Evolutionary conservation across 2,329 filamentous ascomycete genomes (phyloP).

Genomic region (Calonectria naviculata): DNA sequence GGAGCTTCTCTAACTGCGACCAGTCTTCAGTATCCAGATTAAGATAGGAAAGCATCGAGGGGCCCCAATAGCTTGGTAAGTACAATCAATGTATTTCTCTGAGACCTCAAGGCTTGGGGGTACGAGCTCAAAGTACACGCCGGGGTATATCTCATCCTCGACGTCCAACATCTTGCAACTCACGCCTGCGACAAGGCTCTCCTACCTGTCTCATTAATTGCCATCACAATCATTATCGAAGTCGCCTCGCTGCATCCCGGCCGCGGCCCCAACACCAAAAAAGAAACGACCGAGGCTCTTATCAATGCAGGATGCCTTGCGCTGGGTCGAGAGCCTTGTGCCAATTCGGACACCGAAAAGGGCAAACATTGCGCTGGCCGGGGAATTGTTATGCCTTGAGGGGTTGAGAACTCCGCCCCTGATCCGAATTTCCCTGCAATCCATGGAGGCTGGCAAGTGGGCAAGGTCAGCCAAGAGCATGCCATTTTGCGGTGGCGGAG

Average conservation of each 20-base stretch:
- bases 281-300: constrained; percentile 14
- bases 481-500: constrained; percentile 72
- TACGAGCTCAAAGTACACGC: constrained; percentile 75
- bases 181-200: constrained; percentile 59
- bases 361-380: constrained; percentile 70
- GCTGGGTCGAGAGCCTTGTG: constrained; percentile 68
- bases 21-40: background rate
- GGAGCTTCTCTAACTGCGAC: constrained; percentile 5
- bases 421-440: constrained; percentile 53
- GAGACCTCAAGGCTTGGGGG: constrained; percentile 46
- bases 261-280: constrained; percentile 4
- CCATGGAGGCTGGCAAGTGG: constrained; percentile 71
- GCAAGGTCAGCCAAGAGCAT: constrained; percentile 80
- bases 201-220: constrained; percentile 65
- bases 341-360: constrained; percentile 48
- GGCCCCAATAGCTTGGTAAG: constrained; percentile 43
- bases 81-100: constrained; percentile 54
- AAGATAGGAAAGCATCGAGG: background rate
- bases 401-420: constrained; percentile 44
- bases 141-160: constrained; percentile 78
- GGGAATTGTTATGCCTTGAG: constrained; percentile 70
- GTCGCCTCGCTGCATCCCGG: constrained; percentile 71
- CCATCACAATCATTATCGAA: constrained; percentile 75
- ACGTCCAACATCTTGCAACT: constrained; percentile 81
- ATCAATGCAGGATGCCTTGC: constrained; percentile 4